A percentile compares a stretch with the other conserved stretches of the same genome.
These are phyloP conservation scores for Monilinia polystroma DNA, from an alignment of 2,329 filamentous ascomycete genomes.

Conservation along the genomic window DNA sequence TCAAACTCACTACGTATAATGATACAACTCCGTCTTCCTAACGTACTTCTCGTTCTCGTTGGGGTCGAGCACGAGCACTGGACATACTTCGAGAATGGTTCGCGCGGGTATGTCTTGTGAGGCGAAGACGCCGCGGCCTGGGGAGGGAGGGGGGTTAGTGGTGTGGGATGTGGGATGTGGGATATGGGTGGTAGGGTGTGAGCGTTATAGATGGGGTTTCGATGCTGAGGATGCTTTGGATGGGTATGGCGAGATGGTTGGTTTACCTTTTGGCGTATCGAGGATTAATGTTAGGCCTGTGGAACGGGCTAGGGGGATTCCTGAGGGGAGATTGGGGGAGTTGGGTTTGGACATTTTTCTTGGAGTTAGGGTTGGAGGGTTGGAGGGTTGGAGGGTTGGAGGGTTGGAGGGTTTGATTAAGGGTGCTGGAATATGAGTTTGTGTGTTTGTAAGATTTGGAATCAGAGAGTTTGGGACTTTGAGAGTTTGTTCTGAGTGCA, in stretches of 20 bases:
- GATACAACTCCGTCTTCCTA: slow-evolving; percentile 50
- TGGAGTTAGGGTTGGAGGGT: neutral
- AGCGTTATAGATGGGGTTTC: too few relatives aligned
- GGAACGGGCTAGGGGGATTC: slow-evolving; percentile 44
- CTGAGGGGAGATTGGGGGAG: slow-evolving; percentile 21
- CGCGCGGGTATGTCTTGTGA: slow-evolving; percentile 46
- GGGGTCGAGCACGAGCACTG: slow-evolving; percentile 50
- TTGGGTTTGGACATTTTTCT: neutral
- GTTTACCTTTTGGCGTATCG: slow-evolving; percentile 52
- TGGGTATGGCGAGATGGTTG: too few relatives aligned
- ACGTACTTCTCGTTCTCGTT: slow-evolving; percentile 52
- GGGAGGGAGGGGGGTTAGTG: neutral
- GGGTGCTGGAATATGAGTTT: too few relatives aligned
- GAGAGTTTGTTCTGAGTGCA: too few relatives aligned
- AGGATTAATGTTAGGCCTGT: slow-evolving; percentile 45
- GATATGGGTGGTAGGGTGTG: neutral
- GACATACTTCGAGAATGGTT: slow-evolving; percentile 52
- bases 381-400: neutral
- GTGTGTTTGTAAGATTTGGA: too few relatives aligned
- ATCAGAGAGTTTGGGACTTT: too few relatives aligned
- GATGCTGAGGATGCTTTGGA: too few relatives aligned
- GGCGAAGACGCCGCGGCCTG: slow-evolving; percentile 55
- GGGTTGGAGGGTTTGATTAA: too few relatives aligned
- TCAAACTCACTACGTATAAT: slow-evolving; percentile 54
- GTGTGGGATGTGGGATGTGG: neutral